Evolutionary conservation across 169 alveolate genomes (phyloP).

Genomic region (Cryptosporidium xiaoi): DNA sequence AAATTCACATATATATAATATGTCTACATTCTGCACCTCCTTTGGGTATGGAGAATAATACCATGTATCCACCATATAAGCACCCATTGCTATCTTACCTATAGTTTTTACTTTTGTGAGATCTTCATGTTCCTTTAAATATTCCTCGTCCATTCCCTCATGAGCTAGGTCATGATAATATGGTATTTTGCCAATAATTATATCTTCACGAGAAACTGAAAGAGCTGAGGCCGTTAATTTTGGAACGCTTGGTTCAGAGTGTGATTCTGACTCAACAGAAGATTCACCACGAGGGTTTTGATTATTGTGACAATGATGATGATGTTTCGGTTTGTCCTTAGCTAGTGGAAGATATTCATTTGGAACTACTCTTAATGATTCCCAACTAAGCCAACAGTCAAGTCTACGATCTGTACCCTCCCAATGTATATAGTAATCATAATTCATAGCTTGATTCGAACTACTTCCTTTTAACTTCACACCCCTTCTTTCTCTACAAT

Average conservation of each 20-base stretch:
- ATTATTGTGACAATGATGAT: background rate
- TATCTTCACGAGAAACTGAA: slow-evolving; percentile 44
- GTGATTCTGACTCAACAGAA: background rate
- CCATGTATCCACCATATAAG: slow-evolving; percentile 95
- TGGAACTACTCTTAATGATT: slow-evolving; percentile 80
- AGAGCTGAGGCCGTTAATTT: slow-evolving; percentile 37
- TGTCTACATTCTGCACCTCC: slow-evolving; percentile 92
- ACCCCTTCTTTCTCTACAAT: slow-evolving; percentile 51
- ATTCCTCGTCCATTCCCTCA: slow-evolving; percentile 93
- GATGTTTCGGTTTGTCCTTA: slow-evolving; percentile 36
- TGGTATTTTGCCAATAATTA: slow-evolving; percentile 56
- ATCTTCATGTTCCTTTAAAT: slow-evolving; percentile 93
- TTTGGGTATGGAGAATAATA: slow-evolving; percentile 98
- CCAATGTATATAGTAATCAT: slow-evolving; percentile 91
- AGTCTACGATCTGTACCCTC: slow-evolving; percentile 87
- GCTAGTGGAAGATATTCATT: slow-evolving; percentile 62
- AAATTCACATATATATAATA: slow-evolving; percentile 94
- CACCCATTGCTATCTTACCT: slow-evolving; percentile 92
- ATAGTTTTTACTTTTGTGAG: slow-evolving; percentile 94
- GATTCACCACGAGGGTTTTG: slow-evolving; percentile 1
- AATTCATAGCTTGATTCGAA: slow-evolving; percentile 73
- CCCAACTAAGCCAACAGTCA: slow-evolving; percentile 89
- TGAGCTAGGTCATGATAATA: slow-evolving; percentile 76
- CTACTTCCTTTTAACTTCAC: slow-evolving; percentile 25
- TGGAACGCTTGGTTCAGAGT: background rate